phyloP scores from a whole-genome alignment of 2,329 filamentous ascomycete species.

The Fusarium neocosmosporiellum region DNA sequence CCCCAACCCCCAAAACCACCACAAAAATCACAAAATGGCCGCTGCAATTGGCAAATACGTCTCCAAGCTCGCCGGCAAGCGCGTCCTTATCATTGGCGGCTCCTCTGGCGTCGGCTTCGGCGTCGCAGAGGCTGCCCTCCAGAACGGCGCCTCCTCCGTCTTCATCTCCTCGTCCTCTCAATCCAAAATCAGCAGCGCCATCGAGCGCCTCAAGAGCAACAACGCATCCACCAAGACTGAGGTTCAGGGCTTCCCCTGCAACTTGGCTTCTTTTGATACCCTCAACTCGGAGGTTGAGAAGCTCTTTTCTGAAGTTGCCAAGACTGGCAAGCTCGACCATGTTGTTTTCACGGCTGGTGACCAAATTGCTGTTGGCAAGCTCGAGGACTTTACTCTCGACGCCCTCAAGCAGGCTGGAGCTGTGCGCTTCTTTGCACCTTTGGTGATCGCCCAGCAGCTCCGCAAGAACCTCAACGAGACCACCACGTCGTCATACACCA shows the following conservation, averaged over 20 bases:
- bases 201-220: conserved; percentile 28
- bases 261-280: conserved; percentile 19
- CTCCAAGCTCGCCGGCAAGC: conserved; percentile 34
- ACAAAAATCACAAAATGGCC: conserved; percentile 20
- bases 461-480: conserved; percentile 27
- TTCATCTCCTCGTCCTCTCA: conserved; percentile 32
- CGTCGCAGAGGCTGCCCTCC: conserved; percentile 32
- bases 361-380: conserved; percentile 18
- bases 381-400: conserved; percentile 21
- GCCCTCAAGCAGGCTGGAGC: conserved; percentile 29
- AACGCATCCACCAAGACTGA: conserved; percentile 25
- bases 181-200: conserved; percentile 12
- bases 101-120: conserved; percentile 37
- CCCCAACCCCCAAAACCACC: neutral
- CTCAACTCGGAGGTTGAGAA: conserved; percentile 27
- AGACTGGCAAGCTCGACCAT: conserved; percentile 31
- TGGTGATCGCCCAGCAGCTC: conserved; percentile 35
- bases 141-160: conserved; percentile 25
- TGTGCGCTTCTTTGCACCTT: conserved; percentile 32
- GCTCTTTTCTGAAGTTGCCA: conserved; percentile 23
- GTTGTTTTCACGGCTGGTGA: conserved; percentile 37
- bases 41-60: conserved; percentile 25
- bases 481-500: conserved; percentile 26
- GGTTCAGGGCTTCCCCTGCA: conserved; percentile 30
- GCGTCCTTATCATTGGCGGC: conserved; percentile 39